Evolutionary conservation across 768 basidiomycete species (phyloP).

Genomic region (Dioszegia aurantiaca): DNA sequence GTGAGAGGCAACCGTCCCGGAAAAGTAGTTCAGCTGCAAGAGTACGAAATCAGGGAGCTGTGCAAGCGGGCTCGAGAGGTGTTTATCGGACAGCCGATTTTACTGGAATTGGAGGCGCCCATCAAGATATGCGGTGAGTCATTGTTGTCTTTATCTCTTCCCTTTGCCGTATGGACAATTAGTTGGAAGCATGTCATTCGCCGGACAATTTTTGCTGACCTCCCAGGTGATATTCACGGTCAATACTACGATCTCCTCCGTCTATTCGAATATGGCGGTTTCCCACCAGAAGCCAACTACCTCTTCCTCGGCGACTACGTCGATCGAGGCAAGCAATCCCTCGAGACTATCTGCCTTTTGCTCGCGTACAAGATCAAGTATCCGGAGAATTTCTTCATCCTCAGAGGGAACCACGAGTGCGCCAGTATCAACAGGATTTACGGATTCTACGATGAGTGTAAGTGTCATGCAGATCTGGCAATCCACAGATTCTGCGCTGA

Average conservation of each 20-base stretch:
- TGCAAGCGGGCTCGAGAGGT: slow-evolving; percentile 99
- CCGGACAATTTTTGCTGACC: not conserved
- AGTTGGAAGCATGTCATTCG: no score
- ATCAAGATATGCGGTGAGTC: slow-evolving; percentile 98
- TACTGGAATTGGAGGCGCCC: slow-evolving; percentile 95
- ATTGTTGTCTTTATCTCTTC: slow-evolving; percentile 9
- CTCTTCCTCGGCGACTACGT: slow-evolving; percentile 99
- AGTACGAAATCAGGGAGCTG: slow-evolving; percentile 98
- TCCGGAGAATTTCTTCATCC: slow-evolving; percentile 99
- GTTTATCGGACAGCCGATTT: slow-evolving; percentile 97
- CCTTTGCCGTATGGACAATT: no score
- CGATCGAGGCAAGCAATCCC: slow-evolving; percentile 96
- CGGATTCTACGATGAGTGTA: slow-evolving; percentile 99
- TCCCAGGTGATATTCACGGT: slow-evolving; percentile 86
- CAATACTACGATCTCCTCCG: slow-evolving; percentile 98
- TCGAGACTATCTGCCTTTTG: slow-evolving; percentile 98
- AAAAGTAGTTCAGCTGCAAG: slow-evolving; percentile 94
- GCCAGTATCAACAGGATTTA: slow-evolving; percentile 99
- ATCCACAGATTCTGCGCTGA: not conserved
- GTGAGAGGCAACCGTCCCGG: slow-evolving; percentile 98
- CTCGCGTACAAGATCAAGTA: slow-evolving; percentile 98
- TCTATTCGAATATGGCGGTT: slow-evolving; percentile 97
- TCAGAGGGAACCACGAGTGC: slow-evolving; percentile 98
- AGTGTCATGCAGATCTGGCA: slow-evolving; percentile 49
- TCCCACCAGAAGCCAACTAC: slow-evolving; percentile 99